Evolutionary conservation across 805 yeast genomes (phyloP).

Genomic region (Suhomyces sp.): DNA sequence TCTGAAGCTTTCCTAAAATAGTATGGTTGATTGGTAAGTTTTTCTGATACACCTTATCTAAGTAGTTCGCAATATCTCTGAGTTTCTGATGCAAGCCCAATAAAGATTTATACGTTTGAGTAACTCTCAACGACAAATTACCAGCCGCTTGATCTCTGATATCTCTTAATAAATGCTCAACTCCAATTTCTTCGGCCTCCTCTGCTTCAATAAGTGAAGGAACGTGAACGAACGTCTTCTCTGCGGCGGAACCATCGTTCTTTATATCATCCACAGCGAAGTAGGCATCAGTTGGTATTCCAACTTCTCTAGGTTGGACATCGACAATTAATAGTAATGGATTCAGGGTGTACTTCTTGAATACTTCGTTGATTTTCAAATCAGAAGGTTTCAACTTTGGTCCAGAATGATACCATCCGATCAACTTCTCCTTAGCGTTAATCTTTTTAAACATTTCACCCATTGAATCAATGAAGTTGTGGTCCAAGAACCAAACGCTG

Average conservation of each 20-base stretch:
- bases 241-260: constrained; percentile 92
- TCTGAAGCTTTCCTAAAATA: constrained; percentile 89
- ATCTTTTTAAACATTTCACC: constrained; percentile 96
- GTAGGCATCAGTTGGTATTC: constrained; percentile 95
- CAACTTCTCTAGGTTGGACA: constrained; percentile 79
- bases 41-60: constrained; percentile 67
- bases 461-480: constrained; percentile 94
- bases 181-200: constrained; percentile 99
- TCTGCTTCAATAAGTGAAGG: constrained; percentile 95
- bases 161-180: constrained; percentile 91
- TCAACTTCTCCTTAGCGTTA: constrained; percentile 91
- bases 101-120: constrained; percentile 84
- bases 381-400: constrained; percentile 89
- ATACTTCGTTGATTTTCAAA: constrained; percentile 81
- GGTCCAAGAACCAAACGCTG: constrained; percentile 95
- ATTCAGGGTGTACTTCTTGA: constrained; percentile 75
- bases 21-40: constrained; percentile 84
- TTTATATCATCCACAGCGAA: constrained; percentile 91
- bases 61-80: constrained; percentile 70
- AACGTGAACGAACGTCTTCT: constrained; percentile 87
- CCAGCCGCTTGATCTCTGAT: constrained; percentile 97
- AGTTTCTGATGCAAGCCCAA: constrained; percentile 81
- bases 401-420: constrained; percentile 99
- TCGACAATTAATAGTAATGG: constrained; percentile 90
- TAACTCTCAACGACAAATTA: constrained; percentile 76